Percentiles rank a stretch among this genome's conserved stretches.
phyloP scores from a whole-genome alignment of 768 basidiomycete species.

The Coprinopsis strossmayeri region DNA sequence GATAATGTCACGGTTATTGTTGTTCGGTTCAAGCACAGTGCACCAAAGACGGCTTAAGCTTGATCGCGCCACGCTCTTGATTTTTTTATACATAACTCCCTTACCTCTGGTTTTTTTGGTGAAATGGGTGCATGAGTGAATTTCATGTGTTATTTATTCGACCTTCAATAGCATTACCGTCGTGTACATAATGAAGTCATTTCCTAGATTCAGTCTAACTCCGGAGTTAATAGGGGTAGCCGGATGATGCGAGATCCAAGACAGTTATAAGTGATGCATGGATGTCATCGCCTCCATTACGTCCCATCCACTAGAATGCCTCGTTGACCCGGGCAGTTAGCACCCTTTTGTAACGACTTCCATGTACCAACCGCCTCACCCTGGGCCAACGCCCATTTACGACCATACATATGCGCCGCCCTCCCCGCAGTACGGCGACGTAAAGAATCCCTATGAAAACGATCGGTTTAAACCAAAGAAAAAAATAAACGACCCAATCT shows the following conservation, averaged over 20 bases:
- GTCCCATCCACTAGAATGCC: not conserved
- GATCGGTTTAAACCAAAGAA: slow-evolving; percentile 66
- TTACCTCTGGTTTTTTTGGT: not conserved
- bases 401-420: slow-evolving; percentile 24
- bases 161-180: too few relatives aligned
- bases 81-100: not conserved
- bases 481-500: slow-evolving; percentile 64
- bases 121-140: not conserved
- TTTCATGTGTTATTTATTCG: too few relatives aligned
- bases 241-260: too few relatives aligned
- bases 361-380: slow-evolving; percentile 25
- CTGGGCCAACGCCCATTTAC: slow-evolving; percentile 35
- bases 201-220: too few relatives aligned
- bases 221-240: too few relatives aligned
- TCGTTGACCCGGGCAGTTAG: not conserved
- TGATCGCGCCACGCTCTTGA: not conserved
- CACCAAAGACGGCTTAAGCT: slow-evolving; percentile 7
- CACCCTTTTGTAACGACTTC: not conserved
- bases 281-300: too few relatives aligned
- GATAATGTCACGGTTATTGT: slow-evolving; percentile 95
- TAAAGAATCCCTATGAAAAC: slow-evolving; percentile 50
- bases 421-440: slow-evolving; percentile 20
- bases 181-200: too few relatives aligned
- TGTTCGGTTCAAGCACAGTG: slow-evolving; percentile 62
- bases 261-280: too few relatives aligned